Evolutionary conservation across 257 asterid genomes (phyloP).

Genomic region (Ballota nigra): DNA sequence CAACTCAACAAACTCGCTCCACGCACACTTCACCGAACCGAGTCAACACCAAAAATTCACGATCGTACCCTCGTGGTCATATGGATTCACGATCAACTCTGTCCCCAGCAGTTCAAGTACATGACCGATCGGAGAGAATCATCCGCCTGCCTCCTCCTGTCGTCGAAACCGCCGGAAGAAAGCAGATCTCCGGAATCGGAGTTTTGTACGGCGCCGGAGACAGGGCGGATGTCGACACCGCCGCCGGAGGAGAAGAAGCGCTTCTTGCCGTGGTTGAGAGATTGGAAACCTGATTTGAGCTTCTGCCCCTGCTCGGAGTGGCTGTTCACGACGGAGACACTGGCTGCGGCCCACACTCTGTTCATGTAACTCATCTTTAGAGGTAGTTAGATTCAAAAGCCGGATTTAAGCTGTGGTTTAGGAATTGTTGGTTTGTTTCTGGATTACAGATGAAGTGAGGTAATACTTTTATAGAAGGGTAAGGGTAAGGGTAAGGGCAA

Average conservation of each 20-base stretch:
- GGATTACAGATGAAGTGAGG: not conserved
- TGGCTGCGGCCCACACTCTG: conserved; percentile 73
- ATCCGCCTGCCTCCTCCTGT: conserved; percentile 46
- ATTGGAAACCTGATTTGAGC: conserved; percentile 47
- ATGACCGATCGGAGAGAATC: conserved; percentile 79
- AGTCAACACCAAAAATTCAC: conserved; percentile 7
- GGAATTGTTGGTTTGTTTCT: not conserved
- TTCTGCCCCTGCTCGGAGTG: conserved; percentile 69
- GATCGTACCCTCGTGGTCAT: conserved; percentile 9
- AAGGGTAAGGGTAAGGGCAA: conserved; percentile 19
- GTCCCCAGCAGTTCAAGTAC: conserved; percentile 74
- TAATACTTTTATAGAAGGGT: not conserved
- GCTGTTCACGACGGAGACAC: conserved; percentile 63
- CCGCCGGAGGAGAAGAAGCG: conserved; percentile 32
- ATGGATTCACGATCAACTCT: conserved; percentile 18
- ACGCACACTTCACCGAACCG: not conserved
- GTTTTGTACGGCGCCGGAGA: conserved; percentile 37
- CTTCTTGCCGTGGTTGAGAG: conserved; percentile 51
- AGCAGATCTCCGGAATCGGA: conserved; percentile 36
- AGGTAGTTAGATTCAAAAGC: not conserved
- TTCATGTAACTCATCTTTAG: conserved; percentile 38
- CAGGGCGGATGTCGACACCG: conserved; percentile 42
- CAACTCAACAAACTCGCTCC: conserved; percentile 3
- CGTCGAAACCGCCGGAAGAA: conserved; percentile 26
- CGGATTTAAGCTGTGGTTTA: not conserved